A percentile compares a stretch with the other conserved stretches of the same genome.
Evolutionary conservation across 495 filamentous ascomycete genomes (phyloP).

Genomic region (Aspergillus bertholletiae): DNA sequence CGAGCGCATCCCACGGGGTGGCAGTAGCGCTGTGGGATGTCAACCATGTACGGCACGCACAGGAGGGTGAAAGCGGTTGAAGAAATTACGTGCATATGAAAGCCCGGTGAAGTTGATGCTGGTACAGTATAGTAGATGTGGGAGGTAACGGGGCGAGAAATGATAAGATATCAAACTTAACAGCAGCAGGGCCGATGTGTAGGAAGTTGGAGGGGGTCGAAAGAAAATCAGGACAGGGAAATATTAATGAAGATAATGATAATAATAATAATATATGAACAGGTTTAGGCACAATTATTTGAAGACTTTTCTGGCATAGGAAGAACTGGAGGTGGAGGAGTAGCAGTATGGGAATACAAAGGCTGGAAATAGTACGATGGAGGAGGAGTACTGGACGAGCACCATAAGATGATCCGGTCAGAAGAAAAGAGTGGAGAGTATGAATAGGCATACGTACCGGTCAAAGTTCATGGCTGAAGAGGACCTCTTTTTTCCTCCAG

Average conservation of each 20-base stretch:
- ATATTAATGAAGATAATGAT: no score
- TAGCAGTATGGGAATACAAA: conserved; percentile 15
- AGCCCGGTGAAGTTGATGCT: conserved; percentile 12
- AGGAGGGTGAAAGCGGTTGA: conserved; percentile 21
- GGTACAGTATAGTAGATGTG: conserved; percentile 16
- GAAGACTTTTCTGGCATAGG: conserved; percentile 17
- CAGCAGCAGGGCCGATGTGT: background rate
- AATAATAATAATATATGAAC: conserved; percentile 15
- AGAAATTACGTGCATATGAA: conserved; percentile 22
- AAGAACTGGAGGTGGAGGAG: background rate
- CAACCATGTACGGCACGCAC: conserved; percentile 17
- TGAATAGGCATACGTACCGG: conserved; percentile 22
- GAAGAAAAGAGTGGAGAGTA: conserved; percentile 14
- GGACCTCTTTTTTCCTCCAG: background rate
- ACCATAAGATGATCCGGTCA: conserved; percentile 19
- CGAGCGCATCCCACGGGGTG: conserved; percentile 40
- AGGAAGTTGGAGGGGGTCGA: conserved; percentile 14
- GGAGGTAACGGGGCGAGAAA: conserved; percentile 14
- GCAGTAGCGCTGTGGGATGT: conserved; percentile 33
- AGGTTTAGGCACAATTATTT: conserved; percentile 26
- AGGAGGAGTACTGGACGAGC: conserved; percentile 11
- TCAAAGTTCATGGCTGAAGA: conserved; percentile 22
- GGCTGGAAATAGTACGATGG: conserved; percentile 20
- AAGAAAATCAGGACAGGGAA: conserved; percentile 8
- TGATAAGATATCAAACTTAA: conserved; percentile 23